These are phyloP conservation scores for Calonectria hongkongensis DNA, from an alignment of 2,329 filamentous ascomycete genomes.

Conservation along the genomic window DNA sequence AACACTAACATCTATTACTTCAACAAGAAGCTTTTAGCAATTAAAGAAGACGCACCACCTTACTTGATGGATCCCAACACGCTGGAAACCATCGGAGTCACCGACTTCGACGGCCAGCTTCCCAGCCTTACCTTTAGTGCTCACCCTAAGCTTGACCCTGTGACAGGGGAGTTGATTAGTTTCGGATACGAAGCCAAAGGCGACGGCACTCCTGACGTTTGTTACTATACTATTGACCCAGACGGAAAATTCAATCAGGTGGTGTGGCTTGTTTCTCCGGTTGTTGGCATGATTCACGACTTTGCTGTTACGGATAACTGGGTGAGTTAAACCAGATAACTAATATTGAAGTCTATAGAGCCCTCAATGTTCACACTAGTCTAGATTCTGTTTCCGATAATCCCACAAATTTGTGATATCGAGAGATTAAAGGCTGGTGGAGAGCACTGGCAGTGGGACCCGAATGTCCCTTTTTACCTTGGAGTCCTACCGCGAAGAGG, in stretches of 20 bases:
- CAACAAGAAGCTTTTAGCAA: constrained; percentile 9
- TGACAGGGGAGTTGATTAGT: constrained; percentile 16
- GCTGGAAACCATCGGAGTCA: constrained; percentile 6
- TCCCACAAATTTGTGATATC: constrained; percentile 7
- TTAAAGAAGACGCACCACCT: constrained; percentile 19
- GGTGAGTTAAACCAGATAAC: background rate
- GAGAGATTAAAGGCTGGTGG: constrained; percentile 22
- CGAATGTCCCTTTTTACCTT: background rate
- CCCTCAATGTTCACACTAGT: background rate
- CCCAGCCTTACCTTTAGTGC: constrained; percentile 17
- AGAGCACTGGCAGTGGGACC: constrained; percentile 26
- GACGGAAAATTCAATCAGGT: constrained; percentile 18
- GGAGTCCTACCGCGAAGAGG: constrained; percentile 14
- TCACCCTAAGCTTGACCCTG: constrained; percentile 14
- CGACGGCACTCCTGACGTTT: constrained; percentile 8
- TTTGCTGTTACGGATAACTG: constrained; percentile 20
- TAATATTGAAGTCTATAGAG: background rate
- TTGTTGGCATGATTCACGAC: constrained; percentile 24
- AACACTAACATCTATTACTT: constrained; percentile 29
- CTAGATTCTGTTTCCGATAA: constrained; percentile 17
- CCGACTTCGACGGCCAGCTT: constrained; percentile 27
- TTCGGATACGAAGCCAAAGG: constrained; percentile 28
- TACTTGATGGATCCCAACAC: constrained; percentile 8
- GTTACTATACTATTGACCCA: constrained; percentile 14
- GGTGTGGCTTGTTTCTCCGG: constrained; percentile 7